Base-by-base conservation (phyloP, 2,329 filamentous ascomycete genomes). In the Rasamsonia emersonii region DNA sequence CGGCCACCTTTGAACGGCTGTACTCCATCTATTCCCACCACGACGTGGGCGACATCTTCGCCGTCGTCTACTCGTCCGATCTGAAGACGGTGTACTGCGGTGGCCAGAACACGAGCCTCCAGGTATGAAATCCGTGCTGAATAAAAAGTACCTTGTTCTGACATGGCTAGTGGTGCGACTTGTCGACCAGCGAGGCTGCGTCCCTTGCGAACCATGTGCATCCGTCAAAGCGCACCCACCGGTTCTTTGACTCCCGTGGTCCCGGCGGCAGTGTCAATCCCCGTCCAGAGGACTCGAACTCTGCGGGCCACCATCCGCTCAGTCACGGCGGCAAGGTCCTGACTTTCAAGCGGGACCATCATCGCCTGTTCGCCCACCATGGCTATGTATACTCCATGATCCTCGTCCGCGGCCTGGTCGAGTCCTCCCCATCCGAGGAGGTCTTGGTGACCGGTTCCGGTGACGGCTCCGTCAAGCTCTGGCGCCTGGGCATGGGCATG, bases 321-420 rank as follows among this genome's bases (percentile, higher is more conserved):
- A 67, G 66, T 2, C 61, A 65, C 24, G 76, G 76, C 25, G 77
- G 77, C 1, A 71, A 77, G 19, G 71, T 82, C 1, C 64, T 96
- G 4, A 86, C 93, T 53, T 86, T 95, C 37, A 81, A 85, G 49
- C 75, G 78, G 30, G 75, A 82, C 14, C 80, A 88, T 35, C 83
- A 93, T 36, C 75, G 72, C 36, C 82, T 91, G 47, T 98, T 93
- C 61, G 86, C 91, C 2, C 91, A 98, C 56, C 89, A 80, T 56
- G 91, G 93, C 26, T 96, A 95, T 54, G 79, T 98, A 0, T 95
- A 95, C 57, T 93, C 86, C 57, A 96, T 96, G 89, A 70, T 93
- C 4, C 70, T 98, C 37, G 79, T 85, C 1, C 77, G 75, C 39
- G 84, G 83, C 0, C 70, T 85, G 5, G 71, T 85, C 3, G 67